phyloP scores from a whole-genome alignment of 371 early-diverging fungal genomes.

The Apophysomyces elegans region DNA sequence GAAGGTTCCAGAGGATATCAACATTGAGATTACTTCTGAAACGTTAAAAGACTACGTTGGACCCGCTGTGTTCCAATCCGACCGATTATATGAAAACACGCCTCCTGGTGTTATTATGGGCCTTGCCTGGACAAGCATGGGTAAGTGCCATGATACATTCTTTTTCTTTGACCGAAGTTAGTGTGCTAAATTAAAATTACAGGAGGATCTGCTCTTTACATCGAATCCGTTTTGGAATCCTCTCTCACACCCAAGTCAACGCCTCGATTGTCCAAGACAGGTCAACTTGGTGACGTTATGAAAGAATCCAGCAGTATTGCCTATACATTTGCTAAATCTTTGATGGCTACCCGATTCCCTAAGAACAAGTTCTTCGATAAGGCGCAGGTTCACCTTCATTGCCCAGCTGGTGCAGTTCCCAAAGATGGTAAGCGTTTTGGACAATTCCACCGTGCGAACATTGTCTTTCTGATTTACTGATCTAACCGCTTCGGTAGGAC shows the following conservation, averaged over 20 bases:
- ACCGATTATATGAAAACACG: conserved; percentile 88
- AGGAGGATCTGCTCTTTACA: conserved; percentile 93
- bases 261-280: conserved; percentile 80
- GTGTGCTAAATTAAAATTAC: neutral
- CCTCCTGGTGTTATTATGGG: conserved; percentile 96
- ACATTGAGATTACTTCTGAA: conserved; percentile 62
- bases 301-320: conserved; percentile 96
- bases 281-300: conserved; percentile 98
- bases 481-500: conserved; percentile 56
- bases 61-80: conserved; percentile 85
- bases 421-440: conserved; percentile 79
- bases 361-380: conserved; percentile 90
- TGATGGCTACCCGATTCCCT: conserved; percentile 74
- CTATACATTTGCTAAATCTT: conserved; percentile 88
- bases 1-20: conserved; percentile 58
- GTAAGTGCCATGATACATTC: conserved; percentile 41
- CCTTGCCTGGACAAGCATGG: conserved; percentile 94
- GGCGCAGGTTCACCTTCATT: conserved; percentile 92
- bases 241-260: conserved; percentile 65
- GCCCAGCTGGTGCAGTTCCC: conserved; percentile 97
- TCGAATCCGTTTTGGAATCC: conserved; percentile 92
- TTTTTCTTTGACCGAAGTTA: neutral
- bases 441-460: neutral
- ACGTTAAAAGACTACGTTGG: conserved; percentile 94
- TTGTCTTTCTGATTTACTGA: neutral